These are phyloP conservation scores for Pseudocercospora macadamiae DNA, from an alignment of 2,329 filamentous ascomycete genomes.

Conservation along the genomic window DNA sequence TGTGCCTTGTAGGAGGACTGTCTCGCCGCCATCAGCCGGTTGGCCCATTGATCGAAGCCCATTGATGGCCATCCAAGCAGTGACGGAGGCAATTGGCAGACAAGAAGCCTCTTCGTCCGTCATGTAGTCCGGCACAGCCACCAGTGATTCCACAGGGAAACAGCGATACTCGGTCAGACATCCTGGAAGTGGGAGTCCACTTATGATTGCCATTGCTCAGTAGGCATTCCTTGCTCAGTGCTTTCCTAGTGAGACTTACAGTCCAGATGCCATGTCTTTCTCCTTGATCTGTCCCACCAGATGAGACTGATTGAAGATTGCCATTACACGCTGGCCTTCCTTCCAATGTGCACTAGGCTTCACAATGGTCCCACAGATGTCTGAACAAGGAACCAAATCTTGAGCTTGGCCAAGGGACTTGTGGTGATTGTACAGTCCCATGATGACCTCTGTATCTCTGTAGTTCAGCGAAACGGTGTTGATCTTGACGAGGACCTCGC, in stretches of 20 bases:
- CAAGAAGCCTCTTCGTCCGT: conserved; percentile 63
- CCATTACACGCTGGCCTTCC: conserved; percentile 67
- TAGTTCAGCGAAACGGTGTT: conserved; percentile 59
- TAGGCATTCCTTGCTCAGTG: not conserved
- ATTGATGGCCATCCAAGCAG: conserved; percentile 66
- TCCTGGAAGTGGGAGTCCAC: conserved; percentile 61
- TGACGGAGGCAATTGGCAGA: conserved; percentile 64
- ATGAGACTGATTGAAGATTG: conserved; percentile 63
- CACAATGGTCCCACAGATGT: conserved; percentile 68
- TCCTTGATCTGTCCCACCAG: conserved; percentile 62
- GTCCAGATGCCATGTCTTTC: conserved; percentile 58
- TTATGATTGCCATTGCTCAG: not conserved
- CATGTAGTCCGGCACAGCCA: conserved; percentile 60
- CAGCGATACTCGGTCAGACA: conserved; percentile 63
- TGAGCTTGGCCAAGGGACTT: conserved; percentile 50
- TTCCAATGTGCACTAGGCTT: conserved; percentile 55
- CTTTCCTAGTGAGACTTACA: conserved; percentile 36
- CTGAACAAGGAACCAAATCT: conserved; percentile 66
- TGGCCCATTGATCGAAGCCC: conserved; percentile 59
- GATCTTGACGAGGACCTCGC: conserved; percentile 56
- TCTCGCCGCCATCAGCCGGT: conserved; percentile 45
- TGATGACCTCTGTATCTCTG: conserved; percentile 60
- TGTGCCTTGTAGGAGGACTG: conserved; percentile 47
- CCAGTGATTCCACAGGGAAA: conserved; percentile 60
- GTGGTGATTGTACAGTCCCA: conserved; percentile 70